Conservation (phyloP, 2,329 filamentous ascomycete genomes). For the Sporothrix euskadiensis region DNA sequence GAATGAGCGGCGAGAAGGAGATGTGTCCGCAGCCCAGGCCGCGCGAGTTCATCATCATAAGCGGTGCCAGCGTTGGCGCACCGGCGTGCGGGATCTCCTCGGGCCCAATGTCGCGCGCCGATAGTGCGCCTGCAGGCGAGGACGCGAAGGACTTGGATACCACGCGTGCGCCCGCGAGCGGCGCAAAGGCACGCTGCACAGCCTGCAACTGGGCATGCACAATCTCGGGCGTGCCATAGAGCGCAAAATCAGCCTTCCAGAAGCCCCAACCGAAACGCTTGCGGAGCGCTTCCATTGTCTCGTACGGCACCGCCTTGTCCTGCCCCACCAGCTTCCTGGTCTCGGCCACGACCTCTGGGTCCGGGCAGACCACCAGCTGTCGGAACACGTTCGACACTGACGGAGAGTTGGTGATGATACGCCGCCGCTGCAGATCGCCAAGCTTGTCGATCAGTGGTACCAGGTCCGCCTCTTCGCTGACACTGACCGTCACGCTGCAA, state of each 20-base stretch:
- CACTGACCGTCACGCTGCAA: not conserved
- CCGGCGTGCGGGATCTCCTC: slow-evolving; percentile 15
- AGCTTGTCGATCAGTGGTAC: slow-evolving; percentile 33
- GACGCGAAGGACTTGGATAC: not conserved
- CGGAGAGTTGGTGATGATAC: slow-evolving; percentile 41
- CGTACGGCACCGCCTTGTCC: slow-evolving; percentile 5
- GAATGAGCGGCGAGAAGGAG: slow-evolving; percentile 11
- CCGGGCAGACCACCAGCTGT: slow-evolving; percentile 50
- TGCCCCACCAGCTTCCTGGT: not conserved
- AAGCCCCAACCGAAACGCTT: not conserved
- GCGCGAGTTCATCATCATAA: slow-evolving; percentile 7
- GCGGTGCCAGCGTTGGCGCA: not conserved
- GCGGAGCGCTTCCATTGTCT: not conserved
- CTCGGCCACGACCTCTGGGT: slow-evolving; percentile 40
- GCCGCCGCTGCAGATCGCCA: slow-evolving; percentile 46
- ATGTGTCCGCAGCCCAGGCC: not conserved
- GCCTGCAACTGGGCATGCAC: not conserved
- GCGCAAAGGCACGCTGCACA: not conserved
- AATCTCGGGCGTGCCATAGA: slow-evolving; percentile 4
- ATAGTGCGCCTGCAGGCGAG: not conserved
- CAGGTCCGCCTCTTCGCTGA: not conserved
- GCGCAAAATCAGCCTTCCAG: slow-evolving; percentile 11
- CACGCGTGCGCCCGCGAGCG: not conserved
- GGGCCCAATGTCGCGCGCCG: not conserved
- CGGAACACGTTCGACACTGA: slow-evolving; percentile 46